Evolutionary conservation across 768 basidiomycete species (phyloP).

Genomic region (Mycena venus): DNA sequence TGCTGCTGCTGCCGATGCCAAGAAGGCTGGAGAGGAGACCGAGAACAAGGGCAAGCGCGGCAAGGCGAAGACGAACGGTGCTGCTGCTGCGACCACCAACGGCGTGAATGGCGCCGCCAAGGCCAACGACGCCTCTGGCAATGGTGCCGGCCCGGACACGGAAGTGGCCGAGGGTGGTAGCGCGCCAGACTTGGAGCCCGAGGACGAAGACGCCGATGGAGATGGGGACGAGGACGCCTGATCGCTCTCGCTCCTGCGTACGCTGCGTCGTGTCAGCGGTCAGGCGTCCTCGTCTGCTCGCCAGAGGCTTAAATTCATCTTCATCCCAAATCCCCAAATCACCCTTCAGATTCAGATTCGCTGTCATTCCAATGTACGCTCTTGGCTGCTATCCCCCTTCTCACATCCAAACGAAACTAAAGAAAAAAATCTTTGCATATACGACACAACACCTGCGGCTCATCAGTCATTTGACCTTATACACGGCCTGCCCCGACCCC

Average conservation of each 20-base stretch:
- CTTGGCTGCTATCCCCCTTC: neutral
- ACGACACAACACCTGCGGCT: neutral
- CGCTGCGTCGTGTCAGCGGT: neutral
- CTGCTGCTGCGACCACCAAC: neutral
- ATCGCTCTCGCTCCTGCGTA: neutral
- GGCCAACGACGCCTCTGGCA: neutral
- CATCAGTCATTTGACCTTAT: slow-evolving; percentile 28
- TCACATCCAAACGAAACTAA: neutral
- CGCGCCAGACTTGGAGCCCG: no score
- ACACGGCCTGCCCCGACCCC: slow-evolving; percentile 5
- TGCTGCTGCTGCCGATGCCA: neutral
- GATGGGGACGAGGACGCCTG: slow-evolving; percentile 19
- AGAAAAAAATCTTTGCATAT: neutral
- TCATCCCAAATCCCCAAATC: neutral
- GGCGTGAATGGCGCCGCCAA: neutral
- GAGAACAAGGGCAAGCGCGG: neutral
- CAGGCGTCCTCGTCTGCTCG: no score
- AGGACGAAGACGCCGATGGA: slow-evolving; percentile 3
- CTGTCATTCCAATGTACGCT: neutral
- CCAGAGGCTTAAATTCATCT: neutral
- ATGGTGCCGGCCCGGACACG: neutral
- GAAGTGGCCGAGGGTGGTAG: no score
- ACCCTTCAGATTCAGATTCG: neutral
- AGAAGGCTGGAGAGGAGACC: neutral
- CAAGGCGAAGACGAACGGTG: neutral